A percentile compares a stretch with the other conserved stretches of the same genome.
phyloP scores from a whole-genome alignment of 2,329 filamentous ascomycete species.

The Penicillium sp. region DNA sequence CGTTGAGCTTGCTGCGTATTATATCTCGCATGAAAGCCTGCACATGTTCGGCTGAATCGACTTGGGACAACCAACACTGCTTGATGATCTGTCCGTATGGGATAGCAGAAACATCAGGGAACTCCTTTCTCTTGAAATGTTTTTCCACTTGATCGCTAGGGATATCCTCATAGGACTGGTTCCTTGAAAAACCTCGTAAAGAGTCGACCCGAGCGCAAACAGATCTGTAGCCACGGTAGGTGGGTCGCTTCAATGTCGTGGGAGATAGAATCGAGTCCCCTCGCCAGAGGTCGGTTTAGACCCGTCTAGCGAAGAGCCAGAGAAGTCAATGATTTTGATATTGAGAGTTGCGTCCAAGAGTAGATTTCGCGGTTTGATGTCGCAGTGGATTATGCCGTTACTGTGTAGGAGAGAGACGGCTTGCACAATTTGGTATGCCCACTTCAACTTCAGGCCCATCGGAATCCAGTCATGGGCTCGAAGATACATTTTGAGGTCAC shows the following conservation, averaged over 20 bases:
- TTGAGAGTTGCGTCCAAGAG: slow-evolving; percentile 36
- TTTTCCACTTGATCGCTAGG: slow-evolving; percentile 19
- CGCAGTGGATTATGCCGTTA: slow-evolving; percentile 40
- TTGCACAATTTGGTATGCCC: neutral
- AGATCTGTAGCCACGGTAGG: slow-evolving; percentile 20
- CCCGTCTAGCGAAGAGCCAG: slow-evolving; percentile 15
- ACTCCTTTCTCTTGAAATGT: slow-evolving; percentile 14
- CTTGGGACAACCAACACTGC: slow-evolving; percentile 20
- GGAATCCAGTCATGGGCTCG: neutral
- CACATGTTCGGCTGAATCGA: slow-evolving; percentile 15
- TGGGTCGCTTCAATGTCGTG: slow-evolving; percentile 20
- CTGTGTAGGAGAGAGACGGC: slow-evolving; percentile 31
- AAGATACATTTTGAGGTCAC: slow-evolving; percentile 17
- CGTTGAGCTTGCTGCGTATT: slow-evolving; percentile 9
- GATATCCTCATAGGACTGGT: slow-evolving; percentile 19
- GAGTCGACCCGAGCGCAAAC: slow-evolving; percentile 22
- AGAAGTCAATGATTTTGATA: slow-evolving; percentile 34
- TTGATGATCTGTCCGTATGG: slow-evolving; percentile 21
- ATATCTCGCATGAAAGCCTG: slow-evolving; percentile 9
- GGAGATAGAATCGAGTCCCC: slow-evolving; percentile 17
- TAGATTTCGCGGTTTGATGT: slow-evolving; percentile 42
- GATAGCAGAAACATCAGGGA: slow-evolving; percentile 19
- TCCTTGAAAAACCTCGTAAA: slow-evolving; percentile 20
- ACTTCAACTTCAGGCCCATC: neutral
- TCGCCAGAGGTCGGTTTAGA: slow-evolving; percentile 12